Evolutionary conservation across 768 basidiomycete genomes (phyloP).

Genomic region (Leccinum longicurvipes): DNA sequence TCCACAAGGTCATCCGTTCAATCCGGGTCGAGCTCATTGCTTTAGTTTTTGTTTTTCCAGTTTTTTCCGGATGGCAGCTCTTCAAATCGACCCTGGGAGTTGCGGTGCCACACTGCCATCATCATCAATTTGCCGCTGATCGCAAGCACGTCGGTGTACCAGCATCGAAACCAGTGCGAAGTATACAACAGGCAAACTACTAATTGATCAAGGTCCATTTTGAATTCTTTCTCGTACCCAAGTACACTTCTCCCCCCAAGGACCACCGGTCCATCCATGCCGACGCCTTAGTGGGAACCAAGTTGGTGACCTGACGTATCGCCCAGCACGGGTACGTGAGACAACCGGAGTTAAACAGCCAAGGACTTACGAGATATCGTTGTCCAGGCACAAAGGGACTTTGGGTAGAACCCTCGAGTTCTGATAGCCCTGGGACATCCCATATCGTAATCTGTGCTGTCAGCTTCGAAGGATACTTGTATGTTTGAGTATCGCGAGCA

Average conservation of each 20-base stretch:
- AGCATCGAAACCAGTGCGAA: background rate
- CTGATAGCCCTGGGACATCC: conserved; percentile 58
- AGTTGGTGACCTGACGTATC: conserved; percentile 48
- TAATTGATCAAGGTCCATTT: conserved; percentile 47
- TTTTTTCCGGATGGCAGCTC: background rate
- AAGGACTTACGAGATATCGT: conserved; percentile 56
- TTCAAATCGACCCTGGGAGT: background rate
- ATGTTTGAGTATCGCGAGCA: conserved; percentile 59
- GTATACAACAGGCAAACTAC: background rate
- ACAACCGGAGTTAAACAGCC: background rate
- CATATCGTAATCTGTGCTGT: conserved; percentile 79
- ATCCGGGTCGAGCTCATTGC: conserved; percentile 38
- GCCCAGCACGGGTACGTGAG: background rate
- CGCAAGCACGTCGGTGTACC: background rate
- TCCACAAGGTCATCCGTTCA: conserved; percentile 46
- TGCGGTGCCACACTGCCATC: background rate
- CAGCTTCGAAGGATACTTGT: conserved; percentile 49
- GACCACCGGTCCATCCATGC: conserved; percentile 69
- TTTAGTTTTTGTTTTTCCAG: background rate
- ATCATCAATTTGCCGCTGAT: background rate
- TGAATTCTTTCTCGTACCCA: conserved; percentile 64
- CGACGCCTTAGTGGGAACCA: conserved; percentile 61
- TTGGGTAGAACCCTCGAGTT: conserved; percentile 48
- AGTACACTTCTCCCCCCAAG: conserved; percentile 61
- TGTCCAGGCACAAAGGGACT: conserved; percentile 60